These are phyloP conservation scores for Rhododendron griersonianum DNA, from an alignment of 148 eudicot genomes.

Conservation along the genomic window DNA sequence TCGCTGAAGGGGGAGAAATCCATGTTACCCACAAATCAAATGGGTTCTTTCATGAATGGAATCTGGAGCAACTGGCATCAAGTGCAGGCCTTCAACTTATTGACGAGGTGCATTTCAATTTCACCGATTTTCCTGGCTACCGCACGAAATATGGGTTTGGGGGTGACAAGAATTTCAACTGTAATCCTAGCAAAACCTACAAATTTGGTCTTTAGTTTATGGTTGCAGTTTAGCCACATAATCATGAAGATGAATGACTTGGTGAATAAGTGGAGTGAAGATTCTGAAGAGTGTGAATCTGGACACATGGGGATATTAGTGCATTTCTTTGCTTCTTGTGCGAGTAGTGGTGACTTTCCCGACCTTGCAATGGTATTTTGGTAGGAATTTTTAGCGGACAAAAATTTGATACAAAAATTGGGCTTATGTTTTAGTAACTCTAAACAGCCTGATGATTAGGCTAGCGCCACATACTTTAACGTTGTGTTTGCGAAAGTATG, in stretches of 20 bases:
- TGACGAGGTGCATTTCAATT: slow-evolving; percentile 4
- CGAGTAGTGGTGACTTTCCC: too few species aligned
- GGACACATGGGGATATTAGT: background rate
- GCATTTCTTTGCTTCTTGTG: too few species aligned
- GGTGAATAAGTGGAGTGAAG: too few species aligned
- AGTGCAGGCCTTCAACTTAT: slow-evolving; percentile 5
- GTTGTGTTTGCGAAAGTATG: too few species aligned
- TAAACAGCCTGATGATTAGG: too few species aligned
- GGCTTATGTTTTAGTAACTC: too few species aligned
- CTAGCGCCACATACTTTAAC: too few species aligned
- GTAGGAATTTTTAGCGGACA: too few species aligned
- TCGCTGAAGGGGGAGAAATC: background rate
- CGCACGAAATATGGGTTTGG: slow-evolving; percentile 8
- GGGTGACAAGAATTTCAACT: slow-evolving; percentile 14
- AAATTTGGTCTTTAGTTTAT: background rate
- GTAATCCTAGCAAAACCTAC: background rate
- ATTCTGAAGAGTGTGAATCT: background rate
- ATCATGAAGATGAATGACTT: too few species aligned
- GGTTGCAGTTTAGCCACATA: background rate
- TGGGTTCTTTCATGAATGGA: slow-evolving; percentile 10
- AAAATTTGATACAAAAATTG: too few species aligned
- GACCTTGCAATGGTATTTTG: too few species aligned
- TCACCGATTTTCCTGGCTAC: slow-evolving; percentile 2
- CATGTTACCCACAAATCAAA: background rate
- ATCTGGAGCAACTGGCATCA: slow-evolving; percentile 1